These are phyloP conservation scores for Styphnolobium japonicum DNA, from an alignment of 306 rosid species.

Conservation along the genomic window DNA sequence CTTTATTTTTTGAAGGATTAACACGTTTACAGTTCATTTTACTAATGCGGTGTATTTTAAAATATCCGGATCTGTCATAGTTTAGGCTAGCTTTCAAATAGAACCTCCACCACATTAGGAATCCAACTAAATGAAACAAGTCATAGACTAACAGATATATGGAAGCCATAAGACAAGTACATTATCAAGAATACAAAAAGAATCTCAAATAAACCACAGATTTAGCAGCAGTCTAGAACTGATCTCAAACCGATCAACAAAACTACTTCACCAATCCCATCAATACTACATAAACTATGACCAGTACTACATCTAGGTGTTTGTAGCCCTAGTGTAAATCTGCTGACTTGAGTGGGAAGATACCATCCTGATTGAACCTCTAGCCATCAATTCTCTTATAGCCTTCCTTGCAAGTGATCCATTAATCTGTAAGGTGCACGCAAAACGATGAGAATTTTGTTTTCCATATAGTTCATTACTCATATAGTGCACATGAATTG, in stretches of 20 bases:
- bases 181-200: not conserved
- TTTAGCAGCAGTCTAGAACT: not conserved
- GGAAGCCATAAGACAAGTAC: not conserved
- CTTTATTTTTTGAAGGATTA: not conserved
- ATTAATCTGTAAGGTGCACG: slow-evolving; percentile 40
- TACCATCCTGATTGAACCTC: slow-evolving; percentile 68
- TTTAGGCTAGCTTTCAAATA: not conserved
- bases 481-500: not conserved
- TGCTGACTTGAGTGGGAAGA: slow-evolving; percentile 76
- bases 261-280: slow-evolving; percentile 6
- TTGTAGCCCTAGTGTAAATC: slow-evolving; percentile 76
- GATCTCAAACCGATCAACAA: not conserved
- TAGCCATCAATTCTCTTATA: slow-evolving; percentile 65
- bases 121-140: not conserved
- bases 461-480: not conserved
- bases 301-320: slow-evolving; percentile 41
- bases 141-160: not conserved
- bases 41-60: too few species aligned
- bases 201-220: slow-evolving; percentile 12
- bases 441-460: not conserved
- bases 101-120: not conserved
- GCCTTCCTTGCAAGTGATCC: slow-evolving; percentile 80
- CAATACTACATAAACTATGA: slow-evolving; percentile 20
- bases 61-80: not conserved
- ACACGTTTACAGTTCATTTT: too few species aligned